Conservation (phyloP, 2,329 filamentous ascomycete genomes). For the Ceratocystis cubensis region DNA sequence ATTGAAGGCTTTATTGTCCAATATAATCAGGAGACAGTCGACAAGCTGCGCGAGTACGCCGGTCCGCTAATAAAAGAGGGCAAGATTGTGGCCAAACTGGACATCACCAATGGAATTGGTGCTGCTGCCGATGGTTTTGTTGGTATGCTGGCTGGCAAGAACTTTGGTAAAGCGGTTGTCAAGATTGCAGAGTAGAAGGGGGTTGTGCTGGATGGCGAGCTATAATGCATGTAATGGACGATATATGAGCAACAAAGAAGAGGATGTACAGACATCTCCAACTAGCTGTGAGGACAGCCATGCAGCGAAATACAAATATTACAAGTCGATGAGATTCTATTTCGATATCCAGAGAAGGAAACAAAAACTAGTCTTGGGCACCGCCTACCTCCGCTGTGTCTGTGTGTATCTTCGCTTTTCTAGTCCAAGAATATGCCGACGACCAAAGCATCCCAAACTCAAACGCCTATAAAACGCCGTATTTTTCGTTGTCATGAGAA, state of each 20-base stretch:
- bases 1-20: conserved; percentile 69
- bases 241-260: neutral
- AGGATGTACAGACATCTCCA: neutral
- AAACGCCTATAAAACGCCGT: conserved; percentile 1
- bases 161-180: conserved; percentile 76
- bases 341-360: neutral
- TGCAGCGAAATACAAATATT: neutral
- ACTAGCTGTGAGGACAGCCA: neutral
- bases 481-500: neutral
- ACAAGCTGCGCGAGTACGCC: conserved; percentile 58
- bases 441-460: conserved; percentile 1
- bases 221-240: too few relatives aligned
- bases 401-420: neutral
- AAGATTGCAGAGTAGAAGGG: conserved; percentile 36
- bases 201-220: neutral
- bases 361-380: neutral
- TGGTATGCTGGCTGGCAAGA: conserved; percentile 63
- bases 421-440: neutral
- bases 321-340: neutral
- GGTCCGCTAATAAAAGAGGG: conserved; percentile 50
- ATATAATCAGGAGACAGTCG: conserved; percentile 58
- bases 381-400: neutral
- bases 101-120: conserved; percentile 64
- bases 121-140: conserved; percentile 62
- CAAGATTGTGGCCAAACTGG: conserved; percentile 56